Conservation (phyloP, 2,329 filamentous ascomycete species). For the Blumeria graminis region DNA sequence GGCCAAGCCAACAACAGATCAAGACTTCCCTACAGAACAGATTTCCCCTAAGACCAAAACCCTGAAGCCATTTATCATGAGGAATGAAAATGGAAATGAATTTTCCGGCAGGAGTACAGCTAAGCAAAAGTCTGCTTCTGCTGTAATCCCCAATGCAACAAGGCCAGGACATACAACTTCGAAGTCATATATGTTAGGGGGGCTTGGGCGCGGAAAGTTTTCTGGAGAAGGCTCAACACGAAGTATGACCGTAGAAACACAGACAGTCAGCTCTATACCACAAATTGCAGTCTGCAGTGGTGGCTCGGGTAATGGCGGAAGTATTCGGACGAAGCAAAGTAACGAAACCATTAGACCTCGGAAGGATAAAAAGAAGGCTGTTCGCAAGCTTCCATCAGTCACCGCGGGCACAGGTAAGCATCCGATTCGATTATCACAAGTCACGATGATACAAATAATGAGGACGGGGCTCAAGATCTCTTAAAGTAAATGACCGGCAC, state of each 20-base stretch:
- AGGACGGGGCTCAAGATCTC: no score
- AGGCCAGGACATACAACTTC: conserved; percentile 27
- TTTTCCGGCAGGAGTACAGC: conserved; percentile 30
- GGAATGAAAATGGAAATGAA: conserved; percentile 39
- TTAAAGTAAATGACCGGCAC: no score
- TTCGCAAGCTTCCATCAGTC: conserved; percentile 50
- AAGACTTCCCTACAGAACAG: conserved; percentile 13
- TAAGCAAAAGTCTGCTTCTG: conserved; percentile 14
- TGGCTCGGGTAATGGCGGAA: conserved; percentile 40
- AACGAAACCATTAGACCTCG: conserved; percentile 89
- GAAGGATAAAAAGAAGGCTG: conserved; percentile 68
- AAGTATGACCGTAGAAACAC: conserved; percentile 94
- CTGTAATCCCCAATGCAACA: not conserved
- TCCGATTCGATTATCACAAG: conserved; percentile 7
- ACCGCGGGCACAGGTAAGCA: conserved; percentile 49
- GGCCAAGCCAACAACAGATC: conserved; percentile 22
- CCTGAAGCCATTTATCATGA: conserved; percentile 21
- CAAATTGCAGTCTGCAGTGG: conserved; percentile 52
- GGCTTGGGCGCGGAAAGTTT: conserved; percentile 44
- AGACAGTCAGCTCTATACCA: conserved; percentile 78
- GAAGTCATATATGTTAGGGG: conserved; percentile 36
- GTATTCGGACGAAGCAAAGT: conserved; percentile 65
- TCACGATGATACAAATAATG: no score
- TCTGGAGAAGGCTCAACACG: conserved; percentile 47
- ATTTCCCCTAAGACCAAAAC: conserved; percentile 18